A percentile compares a stretch with the other conserved stretches of the same genome.
Conservation (phyloP, 805 yeast genomes). For the Pachysolen tannophilus region DNA sequence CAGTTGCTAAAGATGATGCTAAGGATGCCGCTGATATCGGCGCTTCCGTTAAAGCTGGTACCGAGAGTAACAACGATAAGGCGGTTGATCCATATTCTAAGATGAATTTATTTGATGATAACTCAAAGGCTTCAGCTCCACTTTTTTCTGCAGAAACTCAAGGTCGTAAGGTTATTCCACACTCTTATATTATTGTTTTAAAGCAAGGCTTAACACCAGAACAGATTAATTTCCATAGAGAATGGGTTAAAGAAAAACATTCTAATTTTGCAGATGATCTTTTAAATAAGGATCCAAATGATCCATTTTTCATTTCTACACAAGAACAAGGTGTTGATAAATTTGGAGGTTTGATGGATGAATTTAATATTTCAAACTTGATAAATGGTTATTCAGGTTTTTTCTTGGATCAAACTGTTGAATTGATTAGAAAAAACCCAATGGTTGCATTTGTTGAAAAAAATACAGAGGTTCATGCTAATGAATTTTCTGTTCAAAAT, state of each 20-base stretch:
- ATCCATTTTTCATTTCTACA: slow-evolving; percentile 29
- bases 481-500: slow-evolving; percentile 57
- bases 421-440: slow-evolving; percentile 52
- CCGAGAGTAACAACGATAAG: too few species aligned
- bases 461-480: slow-evolving; percentile 64
- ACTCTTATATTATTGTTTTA: slow-evolving; percentile 81
- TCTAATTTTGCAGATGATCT: slow-evolving; percentile 29
- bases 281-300: slow-evolving; percentile 23
- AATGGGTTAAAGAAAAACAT: slow-evolving; percentile 54
- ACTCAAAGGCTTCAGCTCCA: slow-evolving; percentile 30
- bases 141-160: slow-evolving; percentile 37
- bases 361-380: slow-evolving; percentile 48
- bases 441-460: slow-evolving; percentile 56
- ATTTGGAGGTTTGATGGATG: slow-evolving; percentile 50
- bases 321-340: slow-evolving; percentile 12
- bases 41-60: background rate
- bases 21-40: background rate
- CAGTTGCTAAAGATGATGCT: background rate
- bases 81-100: too few species aligned
- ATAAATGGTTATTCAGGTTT: slow-evolving; percentile 80
- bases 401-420: slow-evolving; percentile 69
- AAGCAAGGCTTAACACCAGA: slow-evolving; percentile 52
- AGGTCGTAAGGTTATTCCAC: slow-evolving; percentile 44
- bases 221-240: slow-evolving; percentile 55
- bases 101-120: too few species aligned